Percentiles rank a stretch among this genome's conserved stretches.
These are phyloP conservation scores for Arachnomyces sp. DNA, from an alignment of 2,329 filamentous ascomycete genomes.

Conservation along the genomic window DNA sequence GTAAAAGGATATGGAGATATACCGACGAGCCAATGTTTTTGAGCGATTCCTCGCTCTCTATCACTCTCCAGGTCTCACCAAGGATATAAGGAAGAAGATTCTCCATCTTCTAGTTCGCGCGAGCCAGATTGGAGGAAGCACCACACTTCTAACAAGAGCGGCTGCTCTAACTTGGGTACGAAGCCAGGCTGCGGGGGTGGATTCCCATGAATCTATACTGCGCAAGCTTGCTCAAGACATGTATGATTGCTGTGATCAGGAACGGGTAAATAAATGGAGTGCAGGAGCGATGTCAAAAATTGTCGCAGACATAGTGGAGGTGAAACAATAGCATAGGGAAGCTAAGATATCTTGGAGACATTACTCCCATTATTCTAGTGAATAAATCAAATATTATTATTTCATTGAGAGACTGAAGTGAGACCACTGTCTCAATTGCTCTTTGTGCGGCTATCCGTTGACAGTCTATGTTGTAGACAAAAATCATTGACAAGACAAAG, in stretches of 20 bases:
- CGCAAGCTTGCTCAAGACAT: slow-evolving; percentile 53
- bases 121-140: slow-evolving; percentile 63
- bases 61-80: slow-evolving; percentile 56
- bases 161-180: slow-evolving; percentile 70
- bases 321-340: slow-evolving; percentile 3
- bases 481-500: no score
- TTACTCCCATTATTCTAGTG: no score
- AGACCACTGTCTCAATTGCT: background rate
- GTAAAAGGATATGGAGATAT: slow-evolving; percentile 39
- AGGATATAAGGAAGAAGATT: slow-evolving; percentile 56
- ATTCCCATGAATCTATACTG: slow-evolving; percentile 36
- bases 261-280: slow-evolving; percentile 62
- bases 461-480: no score
- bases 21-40: slow-evolving; percentile 56
- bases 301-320: slow-evolving; percentile 19
- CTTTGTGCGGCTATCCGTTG: background rate
- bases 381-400: no score
- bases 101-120: slow-evolving; percentile 57
- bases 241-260: slow-evolving; percentile 59
- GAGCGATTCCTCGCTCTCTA: slow-evolving; percentile 67
- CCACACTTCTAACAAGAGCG: slow-evolving; percentile 70
- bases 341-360: no score
- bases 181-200: slow-evolving; percentile 48
- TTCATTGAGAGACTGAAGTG: no score
- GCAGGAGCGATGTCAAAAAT: slow-evolving; percentile 37